A percentile compares a stretch with the other conserved stretches of the same genome.
phyloP scores from a whole-genome alignment of 139 green algal genomes.

The Spirogloea muscicola region DNA sequence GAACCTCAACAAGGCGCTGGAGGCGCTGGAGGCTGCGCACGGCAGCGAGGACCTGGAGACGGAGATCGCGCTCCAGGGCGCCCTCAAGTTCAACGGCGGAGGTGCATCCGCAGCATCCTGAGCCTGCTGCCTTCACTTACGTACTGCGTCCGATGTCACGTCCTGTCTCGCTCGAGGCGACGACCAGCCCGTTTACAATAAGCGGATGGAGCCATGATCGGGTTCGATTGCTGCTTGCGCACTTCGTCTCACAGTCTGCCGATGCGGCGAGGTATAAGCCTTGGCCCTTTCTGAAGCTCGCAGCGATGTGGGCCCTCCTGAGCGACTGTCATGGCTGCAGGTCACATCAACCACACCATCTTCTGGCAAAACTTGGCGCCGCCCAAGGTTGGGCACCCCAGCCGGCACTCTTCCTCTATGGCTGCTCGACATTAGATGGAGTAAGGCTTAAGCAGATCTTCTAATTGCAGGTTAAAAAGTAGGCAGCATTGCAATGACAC shows the following conservation, averaged over 20 bases:
- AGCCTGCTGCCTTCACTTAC: too few relatives aligned
- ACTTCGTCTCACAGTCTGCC: not conserved
- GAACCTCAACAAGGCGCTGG: constrained; percentile 76
- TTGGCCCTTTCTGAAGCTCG: not conserved
- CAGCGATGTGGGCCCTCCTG: not conserved
- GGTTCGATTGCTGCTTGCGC: too few relatives aligned
- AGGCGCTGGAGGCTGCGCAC: constrained; percentile 76
- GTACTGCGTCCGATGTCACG: too few relatives aligned
- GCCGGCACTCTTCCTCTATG: not conserved
- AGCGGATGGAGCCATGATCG: not conserved
- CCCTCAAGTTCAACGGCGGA: constrained; percentile 95
- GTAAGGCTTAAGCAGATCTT: not conserved
- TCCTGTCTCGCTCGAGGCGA: not conserved
- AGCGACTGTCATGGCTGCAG: constrained; percentile 57
- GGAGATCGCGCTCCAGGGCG: constrained; percentile 79
- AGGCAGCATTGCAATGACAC: not conserved
- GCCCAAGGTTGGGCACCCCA: constrained; percentile 58
- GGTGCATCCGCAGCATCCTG: too few relatives aligned
- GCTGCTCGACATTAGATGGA: not conserved
- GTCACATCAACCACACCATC: constrained; percentile 94
- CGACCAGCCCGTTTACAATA: not conserved
- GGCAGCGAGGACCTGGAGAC: constrained; percentile 66
- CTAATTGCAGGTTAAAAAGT: not conserved
- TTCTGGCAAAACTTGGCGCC: constrained; percentile 93
- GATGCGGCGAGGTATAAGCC: not conserved